phyloP scores from a whole-genome alignment of 441 rosid genomes.

The Raphanus hybrid region DNA sequence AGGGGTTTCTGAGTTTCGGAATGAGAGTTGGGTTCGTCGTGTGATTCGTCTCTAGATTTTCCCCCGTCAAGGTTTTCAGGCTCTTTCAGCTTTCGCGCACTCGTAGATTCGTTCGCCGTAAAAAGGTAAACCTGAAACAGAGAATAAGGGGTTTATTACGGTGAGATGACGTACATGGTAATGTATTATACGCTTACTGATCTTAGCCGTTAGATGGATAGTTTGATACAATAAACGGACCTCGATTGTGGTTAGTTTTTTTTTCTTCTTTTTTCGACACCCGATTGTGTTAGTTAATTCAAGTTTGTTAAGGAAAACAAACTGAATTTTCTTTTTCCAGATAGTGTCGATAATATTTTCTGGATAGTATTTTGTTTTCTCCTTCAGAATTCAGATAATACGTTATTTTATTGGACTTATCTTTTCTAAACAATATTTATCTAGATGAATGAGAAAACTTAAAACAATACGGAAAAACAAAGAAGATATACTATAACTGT shows the following conservation, averaged over 20 bases:
- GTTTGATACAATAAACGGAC: neutral
- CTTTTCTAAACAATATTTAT: neutral
- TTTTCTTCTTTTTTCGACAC: neutral
- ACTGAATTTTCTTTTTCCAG: neutral
- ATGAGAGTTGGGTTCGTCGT: slow-evolving; percentile 18
- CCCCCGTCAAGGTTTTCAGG: slow-evolving; percentile 23
- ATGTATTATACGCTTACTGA: neutral
- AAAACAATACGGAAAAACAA: too few species aligned
- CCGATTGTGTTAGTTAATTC: neutral
- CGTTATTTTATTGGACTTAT: too few species aligned
- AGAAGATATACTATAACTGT: too few species aligned
- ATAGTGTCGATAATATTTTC: slow-evolving; percentile 12
- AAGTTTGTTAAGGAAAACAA: neutral
- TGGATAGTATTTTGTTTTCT: too few species aligned
- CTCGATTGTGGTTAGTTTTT: neutral
- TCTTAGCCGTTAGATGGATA: slow-evolving; percentile 29
- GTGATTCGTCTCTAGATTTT: slow-evolving; percentile 38
- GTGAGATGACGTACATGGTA: neutral
- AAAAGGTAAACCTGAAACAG: slow-evolving; percentile 28
- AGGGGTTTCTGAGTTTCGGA: slow-evolving; percentile 12
- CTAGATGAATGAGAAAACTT: neutral
- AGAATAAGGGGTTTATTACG: neutral
- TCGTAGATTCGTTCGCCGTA: slow-evolving; percentile 39
- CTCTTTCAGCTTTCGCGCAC: slow-evolving; percentile 29
- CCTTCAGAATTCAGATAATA: too few species aligned